Evolutionary conservation across 306 rosid genomes (phyloP), one percentile per base, ranked within the genome.

Genomic region (Trifolium dubium): DNA sequence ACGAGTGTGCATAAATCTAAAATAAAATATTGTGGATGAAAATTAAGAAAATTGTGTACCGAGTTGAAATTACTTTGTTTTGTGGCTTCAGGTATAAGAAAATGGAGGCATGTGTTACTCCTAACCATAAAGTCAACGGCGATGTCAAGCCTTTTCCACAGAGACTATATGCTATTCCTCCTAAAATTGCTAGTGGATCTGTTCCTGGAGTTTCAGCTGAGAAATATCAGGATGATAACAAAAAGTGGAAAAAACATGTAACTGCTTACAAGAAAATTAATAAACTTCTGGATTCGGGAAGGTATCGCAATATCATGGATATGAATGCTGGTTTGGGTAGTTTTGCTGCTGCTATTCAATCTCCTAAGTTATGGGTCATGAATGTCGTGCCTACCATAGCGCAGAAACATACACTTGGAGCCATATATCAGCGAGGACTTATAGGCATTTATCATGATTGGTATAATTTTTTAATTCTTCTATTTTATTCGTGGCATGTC

Each of bases 221-320:
- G 80, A 51, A 77, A 40, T 92, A 83, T 68, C 74, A 81, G 65
- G 97, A 90, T 40, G 97, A 95, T 78, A 90, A 66, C 84, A 73
- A 78, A 51, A 82, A 64, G 63, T 95, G 97, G 99, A 90, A 84
- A 88, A 95, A 84, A 78, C 99, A 88, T 83, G 96, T 92, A 17
- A 84, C 78, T 69, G 96, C 93, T 71, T 95, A 92, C 77, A 90
- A 83, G 86, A 90, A 71, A 82, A 89, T 90, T 77, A 95, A 92
- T 65, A 86, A 71, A 39, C 82, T 90, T 46, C 40, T 92, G 28
- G 88, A 85, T 75, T 64, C 98, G 13, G 99, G 97, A 85, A 90
- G 99, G 90, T 92, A 95, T 79, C 97, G 92, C 80, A 95, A 95
- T 80, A 86, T 95, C 46, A 86, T 95, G 98, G 98, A 95, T 73